phyloP scores from a whole-genome alignment of 2,329 filamentous ascomycete species.

The Taxawa tesnikishii region DNA sequence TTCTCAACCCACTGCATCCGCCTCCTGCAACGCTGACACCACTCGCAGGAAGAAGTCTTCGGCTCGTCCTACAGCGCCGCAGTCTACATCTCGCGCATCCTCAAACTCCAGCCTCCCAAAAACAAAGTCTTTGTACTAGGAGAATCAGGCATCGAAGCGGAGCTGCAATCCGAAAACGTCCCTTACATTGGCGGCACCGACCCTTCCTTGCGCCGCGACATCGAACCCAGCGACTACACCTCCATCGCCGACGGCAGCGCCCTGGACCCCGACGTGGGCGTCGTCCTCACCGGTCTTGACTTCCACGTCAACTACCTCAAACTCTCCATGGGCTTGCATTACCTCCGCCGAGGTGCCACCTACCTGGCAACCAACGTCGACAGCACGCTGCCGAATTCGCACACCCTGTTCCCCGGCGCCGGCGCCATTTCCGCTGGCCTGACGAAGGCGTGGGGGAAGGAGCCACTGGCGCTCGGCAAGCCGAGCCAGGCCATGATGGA shows the following conservation, averaged over 20 bases:
- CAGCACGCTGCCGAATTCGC: conserved; percentile 71
- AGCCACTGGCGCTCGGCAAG: conserved; percentile 76
- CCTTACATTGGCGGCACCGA: conserved; percentile 81
- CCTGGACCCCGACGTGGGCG: conserved; percentile 77
- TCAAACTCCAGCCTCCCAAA: conserved; percentile 63
- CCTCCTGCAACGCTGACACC: background rate
- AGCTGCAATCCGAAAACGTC: conserved; percentile 69
- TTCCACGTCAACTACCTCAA: conserved; percentile 96
- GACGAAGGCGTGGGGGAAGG: conserved; percentile 46
- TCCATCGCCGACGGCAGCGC: conserved; percentile 59
- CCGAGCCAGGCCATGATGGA: conserved; percentile 99
- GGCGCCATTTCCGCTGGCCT: conserved; percentile 72
- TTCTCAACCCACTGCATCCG: background rate
- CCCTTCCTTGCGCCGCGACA: conserved; percentile 60
- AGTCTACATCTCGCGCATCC: conserved; percentile 89
- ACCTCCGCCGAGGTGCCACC: conserved; percentile 66
- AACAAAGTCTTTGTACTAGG: conserved; percentile 93
- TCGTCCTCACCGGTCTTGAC: conserved; percentile 82
- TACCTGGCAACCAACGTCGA: conserved; percentile 94
- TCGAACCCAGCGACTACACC: conserved; percentile 68
- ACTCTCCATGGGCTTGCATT: conserved; percentile 71
- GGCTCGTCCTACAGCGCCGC: conserved; percentile 90
- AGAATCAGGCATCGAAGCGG: conserved; percentile 81
- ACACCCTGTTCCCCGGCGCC: conserved; percentile 81
- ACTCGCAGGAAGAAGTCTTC: conserved; percentile 71